phyloP scores from a whole-genome alignment of 345 rosid species.

The Garcia nutans region DNA sequence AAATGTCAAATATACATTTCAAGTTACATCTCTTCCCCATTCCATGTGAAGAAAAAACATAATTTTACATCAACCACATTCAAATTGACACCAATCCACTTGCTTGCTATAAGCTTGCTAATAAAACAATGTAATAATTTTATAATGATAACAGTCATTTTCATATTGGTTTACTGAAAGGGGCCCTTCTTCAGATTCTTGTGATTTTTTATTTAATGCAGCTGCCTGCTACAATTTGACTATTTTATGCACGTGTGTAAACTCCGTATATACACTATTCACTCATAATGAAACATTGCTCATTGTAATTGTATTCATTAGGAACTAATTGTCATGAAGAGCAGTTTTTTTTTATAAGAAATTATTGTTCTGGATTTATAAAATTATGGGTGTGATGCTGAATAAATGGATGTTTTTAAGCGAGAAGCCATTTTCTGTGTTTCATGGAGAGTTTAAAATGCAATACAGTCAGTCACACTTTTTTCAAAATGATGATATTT shows the following conservation, averaged over 20 bases:
- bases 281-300: background rate
- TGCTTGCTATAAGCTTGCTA: background rate
- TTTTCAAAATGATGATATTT: background rate
- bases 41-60: background rate
- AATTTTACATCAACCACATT: background rate
- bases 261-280: background rate
- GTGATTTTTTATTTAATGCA: background rate
- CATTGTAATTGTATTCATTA: background rate
- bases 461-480: background rate
- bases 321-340: background rate
- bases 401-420: background rate
- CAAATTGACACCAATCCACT: constrained; percentile 3
- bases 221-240: background rate
- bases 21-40: no score
- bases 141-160: background rate
- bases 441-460: background rate
- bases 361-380: background rate
- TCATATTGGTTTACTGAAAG: constrained; percentile 1
- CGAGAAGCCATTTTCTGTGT: background rate
- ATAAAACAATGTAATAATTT: background rate
- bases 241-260: background rate
- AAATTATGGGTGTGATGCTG: background rate
- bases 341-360: background rate
- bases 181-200: constrained; percentile 7
- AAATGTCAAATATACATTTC: no score